Conservation (phyloP, 257 asterid species). For the Solanum paucissectum region DNA sequence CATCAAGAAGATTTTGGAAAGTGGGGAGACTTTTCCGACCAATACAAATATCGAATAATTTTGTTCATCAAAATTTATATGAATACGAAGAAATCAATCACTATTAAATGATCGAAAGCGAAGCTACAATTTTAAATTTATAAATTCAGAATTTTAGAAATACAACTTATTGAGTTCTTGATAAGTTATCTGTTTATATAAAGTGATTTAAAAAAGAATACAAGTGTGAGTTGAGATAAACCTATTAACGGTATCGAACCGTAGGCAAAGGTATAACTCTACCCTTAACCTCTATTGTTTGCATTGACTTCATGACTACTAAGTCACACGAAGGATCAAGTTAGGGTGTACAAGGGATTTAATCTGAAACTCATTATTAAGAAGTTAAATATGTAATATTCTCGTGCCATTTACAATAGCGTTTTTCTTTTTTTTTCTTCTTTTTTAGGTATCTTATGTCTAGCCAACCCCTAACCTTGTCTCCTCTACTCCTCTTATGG, state of each 20-base stretch:
- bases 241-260: background rate
- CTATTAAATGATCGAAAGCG: fast-evolving
- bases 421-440: too few relatives aligned
- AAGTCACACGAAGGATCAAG: too few relatives aligned
- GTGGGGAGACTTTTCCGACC: background rate
- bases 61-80: background rate
- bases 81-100: background rate
- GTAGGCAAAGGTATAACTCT: background rate
- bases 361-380: too few relatives aligned
- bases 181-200: background rate
- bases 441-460: too few relatives aligned
- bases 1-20: background rate
- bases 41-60: background rate
- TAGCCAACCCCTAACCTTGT: too few relatives aligned
- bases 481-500: too few relatives aligned
- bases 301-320: background rate
- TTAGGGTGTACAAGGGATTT: too few relatives aligned
- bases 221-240: background rate
- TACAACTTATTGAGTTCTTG: fast-evolving
- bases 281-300: background rate
- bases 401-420: too few relatives aligned
- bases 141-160: background rate
- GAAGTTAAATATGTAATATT: background rate
- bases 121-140: background rate
- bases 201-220: background rate